Percentiles rank a stretch among this genome's conserved stretches.
These are phyloP conservation scores for Phytopythium sindhum DNA, from an alignment of 352 stramenopile species.

Conservation along the genomic window DNA sequence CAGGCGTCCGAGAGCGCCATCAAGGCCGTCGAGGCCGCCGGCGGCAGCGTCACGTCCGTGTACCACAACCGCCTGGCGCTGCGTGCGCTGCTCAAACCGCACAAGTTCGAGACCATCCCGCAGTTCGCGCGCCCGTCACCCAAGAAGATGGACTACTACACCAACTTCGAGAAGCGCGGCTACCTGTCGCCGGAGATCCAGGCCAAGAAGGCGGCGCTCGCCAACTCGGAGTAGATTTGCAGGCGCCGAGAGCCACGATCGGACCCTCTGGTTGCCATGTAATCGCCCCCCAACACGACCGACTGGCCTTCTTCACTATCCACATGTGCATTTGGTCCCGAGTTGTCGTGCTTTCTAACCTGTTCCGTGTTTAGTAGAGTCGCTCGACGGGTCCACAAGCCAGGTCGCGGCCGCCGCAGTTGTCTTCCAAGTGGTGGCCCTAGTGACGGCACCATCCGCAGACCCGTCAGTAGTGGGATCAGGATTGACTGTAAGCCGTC, in stretches of 20 bases:
- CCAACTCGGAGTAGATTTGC: constrained; percentile 41
- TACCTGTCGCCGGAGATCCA: constrained; percentile 97
- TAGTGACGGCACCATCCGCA: neutral
- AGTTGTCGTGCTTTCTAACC: neutral
- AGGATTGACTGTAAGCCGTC: neutral
- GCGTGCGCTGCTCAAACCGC: constrained; percentile 91
- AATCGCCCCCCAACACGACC: neutral
- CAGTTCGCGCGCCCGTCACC: constrained; percentile 92
- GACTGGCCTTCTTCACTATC: neutral
- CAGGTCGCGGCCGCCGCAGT: neutral
- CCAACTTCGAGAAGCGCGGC: constrained; percentile 93
- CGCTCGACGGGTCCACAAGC: neutral
- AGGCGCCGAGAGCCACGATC: too few relatives aligned
- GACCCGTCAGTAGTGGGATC: neutral
- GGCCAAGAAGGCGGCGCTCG: constrained; percentile 77
- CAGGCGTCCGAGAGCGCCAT: constrained; percentile 94
- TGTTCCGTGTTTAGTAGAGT: neutral
- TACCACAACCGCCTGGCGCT: constrained; percentile 97
- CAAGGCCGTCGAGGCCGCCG: constrained; percentile 90
- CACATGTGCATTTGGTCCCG: neutral
- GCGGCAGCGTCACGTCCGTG: constrained; percentile 94
- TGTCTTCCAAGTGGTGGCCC: constrained; percentile 1
- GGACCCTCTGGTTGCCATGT: neutral
- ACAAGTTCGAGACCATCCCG: constrained; percentile 96
- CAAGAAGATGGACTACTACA: constrained; percentile 98